Percentiles rank a stretch among this genome's conserved stretches.
These are phyloP conservation scores for Fennellomyces sp. DNA, from an alignment of 371 early-diverging fungal genomes.

Conservation along the genomic window DNA sequence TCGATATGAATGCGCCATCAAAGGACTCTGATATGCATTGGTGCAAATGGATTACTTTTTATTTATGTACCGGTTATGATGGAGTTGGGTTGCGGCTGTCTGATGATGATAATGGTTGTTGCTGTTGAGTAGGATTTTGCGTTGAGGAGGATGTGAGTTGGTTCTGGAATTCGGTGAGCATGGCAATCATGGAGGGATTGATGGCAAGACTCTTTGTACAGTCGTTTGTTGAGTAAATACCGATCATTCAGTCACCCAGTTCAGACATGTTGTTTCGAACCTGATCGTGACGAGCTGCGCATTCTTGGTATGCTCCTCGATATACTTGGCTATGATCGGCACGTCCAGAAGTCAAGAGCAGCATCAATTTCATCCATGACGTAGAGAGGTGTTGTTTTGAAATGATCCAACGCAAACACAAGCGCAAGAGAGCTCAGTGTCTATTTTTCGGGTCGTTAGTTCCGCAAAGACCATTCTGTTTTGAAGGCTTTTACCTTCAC, in stretches of 20 bases:
- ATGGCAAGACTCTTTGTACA: constrained; percentile 87
- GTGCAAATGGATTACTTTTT: too few relatives aligned
- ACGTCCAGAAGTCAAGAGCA: constrained; percentile 99
- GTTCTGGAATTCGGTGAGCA: constrained; percentile 1
- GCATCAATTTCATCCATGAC: constrained; percentile 99
- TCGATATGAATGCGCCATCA: too few relatives aligned
- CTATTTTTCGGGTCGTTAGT: constrained; percentile 52
- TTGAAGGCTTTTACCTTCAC: constrained; percentile 99
- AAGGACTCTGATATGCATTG: too few relatives aligned
- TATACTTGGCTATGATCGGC: constrained; percentile 98
- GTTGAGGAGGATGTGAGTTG: too few relatives aligned
- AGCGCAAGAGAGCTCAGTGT: constrained; percentile 98
- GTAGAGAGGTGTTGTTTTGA: constrained; percentile 99
- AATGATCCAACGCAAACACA: constrained; percentile 99
- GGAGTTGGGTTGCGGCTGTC: too few relatives aligned
- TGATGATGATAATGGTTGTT: too few relatives aligned
- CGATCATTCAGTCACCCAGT: constrained; percentile 96
- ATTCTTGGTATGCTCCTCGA: constrained; percentile 96
- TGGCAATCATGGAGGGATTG: constrained; percentile 60
- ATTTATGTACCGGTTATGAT: too few relatives aligned
- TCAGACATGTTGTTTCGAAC: constrained; percentile 99
- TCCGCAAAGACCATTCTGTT: too few relatives aligned
- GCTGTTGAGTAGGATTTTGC: too few relatives aligned
- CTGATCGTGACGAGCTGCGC: constrained; percentile 99
- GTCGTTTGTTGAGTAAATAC: constrained; percentile 98